These are phyloP conservation scores for Dendrobium huoshanense DNA, from an alignment of 106 monocot genomes.

Conservation along the genomic window DNA sequence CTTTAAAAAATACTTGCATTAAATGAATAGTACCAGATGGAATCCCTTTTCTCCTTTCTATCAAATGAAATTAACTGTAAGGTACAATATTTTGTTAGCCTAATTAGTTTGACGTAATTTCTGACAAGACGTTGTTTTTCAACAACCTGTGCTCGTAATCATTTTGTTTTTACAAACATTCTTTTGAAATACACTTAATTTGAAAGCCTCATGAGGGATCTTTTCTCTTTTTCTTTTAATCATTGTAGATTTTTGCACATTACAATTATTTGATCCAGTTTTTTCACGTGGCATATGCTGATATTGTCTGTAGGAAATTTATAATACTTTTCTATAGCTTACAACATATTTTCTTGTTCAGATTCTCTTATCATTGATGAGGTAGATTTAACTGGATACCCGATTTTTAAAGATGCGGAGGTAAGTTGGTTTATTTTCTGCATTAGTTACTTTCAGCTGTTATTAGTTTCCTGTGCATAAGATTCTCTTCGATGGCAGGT, in stretches of 20 bases:
- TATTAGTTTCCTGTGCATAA: neutral
- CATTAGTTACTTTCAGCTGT: neutral
- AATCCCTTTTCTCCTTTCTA: neutral
- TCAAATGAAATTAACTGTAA: neutral
- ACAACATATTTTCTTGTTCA: constrained; percentile 18
- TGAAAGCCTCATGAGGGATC: neutral
- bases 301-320: too few relatives aligned
- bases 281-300: neutral
- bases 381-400: constrained; percentile 89
- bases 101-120: neutral
- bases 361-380: constrained; percentile 78
- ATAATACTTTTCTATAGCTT: neutral
- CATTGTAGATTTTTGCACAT: neutral
- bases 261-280: neutral
- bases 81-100: neutral
- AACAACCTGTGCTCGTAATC: neutral
- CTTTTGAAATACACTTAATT: too few relatives aligned
- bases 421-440: constrained; percentile 17
- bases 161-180: neutral
- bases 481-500: constrained; percentile 38
- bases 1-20: neutral
- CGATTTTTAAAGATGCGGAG: constrained; percentile 75
- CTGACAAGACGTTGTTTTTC: neutral
- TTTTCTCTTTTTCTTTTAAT: neutral
- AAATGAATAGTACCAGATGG: neutral